Conservation (phyloP, 208 protist genomes). For the Trichomonas gallinae region DNA sequence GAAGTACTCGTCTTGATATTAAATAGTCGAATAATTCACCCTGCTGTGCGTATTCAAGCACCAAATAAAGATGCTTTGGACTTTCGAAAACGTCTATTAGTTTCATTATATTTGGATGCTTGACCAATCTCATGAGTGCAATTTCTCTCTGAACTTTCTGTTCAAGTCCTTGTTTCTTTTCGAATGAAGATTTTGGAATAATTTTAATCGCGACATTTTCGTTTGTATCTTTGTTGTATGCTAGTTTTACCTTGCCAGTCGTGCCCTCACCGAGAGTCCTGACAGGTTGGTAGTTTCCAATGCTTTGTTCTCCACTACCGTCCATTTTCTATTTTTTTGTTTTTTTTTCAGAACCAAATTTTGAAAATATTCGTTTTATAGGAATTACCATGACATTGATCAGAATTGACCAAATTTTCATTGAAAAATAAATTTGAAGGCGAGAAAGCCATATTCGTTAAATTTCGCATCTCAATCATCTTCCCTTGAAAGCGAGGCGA, state of each 20-base stretch:
- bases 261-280: neutral
- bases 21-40: neutral
- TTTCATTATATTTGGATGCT: neutral
- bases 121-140: neutral
- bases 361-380: too few species aligned
- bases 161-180: neutral
- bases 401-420: too few species aligned
- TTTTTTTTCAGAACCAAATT: too few species aligned
- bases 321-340: too few species aligned
- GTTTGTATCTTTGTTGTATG: neutral
- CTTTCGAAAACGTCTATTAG: neutral
- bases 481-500: too few species aligned
- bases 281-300: neutral
- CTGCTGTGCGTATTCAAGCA: neutral
- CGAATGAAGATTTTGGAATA: neutral
- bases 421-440: too few species aligned
- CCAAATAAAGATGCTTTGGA: neutral
- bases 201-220: conserved; percentile 15
- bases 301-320: neutral
- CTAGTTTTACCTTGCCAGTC: neutral
- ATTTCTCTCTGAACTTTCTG: neutral
- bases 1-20: neutral
- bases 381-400: too few species aligned
- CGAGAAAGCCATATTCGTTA: too few species aligned
- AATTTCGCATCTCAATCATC: too few species aligned